phyloP scores from a whole-genome alignment of 805 yeast genomes.

The Vanderwaltozyma tropicalis region DNA sequence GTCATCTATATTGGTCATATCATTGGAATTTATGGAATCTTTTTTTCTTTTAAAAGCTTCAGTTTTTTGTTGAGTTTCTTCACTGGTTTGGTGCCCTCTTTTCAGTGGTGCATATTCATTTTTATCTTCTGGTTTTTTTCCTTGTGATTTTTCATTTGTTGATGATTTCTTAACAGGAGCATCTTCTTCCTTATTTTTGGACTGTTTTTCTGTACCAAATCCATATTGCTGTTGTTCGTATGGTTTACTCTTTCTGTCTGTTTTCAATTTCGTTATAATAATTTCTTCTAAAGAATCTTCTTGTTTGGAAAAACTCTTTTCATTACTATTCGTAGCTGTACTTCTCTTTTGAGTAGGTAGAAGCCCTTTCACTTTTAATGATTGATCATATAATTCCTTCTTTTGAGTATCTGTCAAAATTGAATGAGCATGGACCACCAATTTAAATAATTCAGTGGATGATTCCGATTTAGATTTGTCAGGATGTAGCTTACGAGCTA shows the following conservation, averaged over 20 bases:
- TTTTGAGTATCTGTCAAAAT: slow-evolving; percentile 18
- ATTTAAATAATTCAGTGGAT: slow-evolving; percentile 25
- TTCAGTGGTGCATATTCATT: not conserved
- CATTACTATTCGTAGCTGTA: too few relatives aligned
- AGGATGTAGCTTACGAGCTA: slow-evolving; percentile 68
- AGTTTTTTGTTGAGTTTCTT: not conserved
- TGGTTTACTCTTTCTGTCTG: slow-evolving; percentile 14
- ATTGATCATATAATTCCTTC: slow-evolving; percentile 15
- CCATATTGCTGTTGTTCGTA: slow-evolving; percentile 29
- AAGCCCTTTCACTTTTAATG: slow-evolving; percentile 13
- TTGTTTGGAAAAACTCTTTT: too few relatives aligned
- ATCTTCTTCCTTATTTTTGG: too few relatives aligned
- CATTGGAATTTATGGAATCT: too few relatives aligned
- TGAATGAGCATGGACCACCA: slow-evolving; percentile 25
- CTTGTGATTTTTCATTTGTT: too few relatives aligned
- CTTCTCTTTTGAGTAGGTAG: too few relatives aligned
- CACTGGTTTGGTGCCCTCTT: not conserved
- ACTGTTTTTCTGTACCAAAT: slow-evolving; percentile 19
- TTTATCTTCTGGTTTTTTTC: not conserved
- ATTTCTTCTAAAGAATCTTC: not conserved
- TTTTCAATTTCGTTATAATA: not conserved
- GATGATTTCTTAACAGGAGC: not conserved
- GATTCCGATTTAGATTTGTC: slow-evolving; percentile 54
- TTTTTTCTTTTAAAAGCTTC: too few relatives aligned
- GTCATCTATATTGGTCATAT: too few relatives aligned